These are phyloP conservation scores for Apium graveolens DNA, from an alignment of 129 eudicot species.

Conservation along the genomic window DNA sequence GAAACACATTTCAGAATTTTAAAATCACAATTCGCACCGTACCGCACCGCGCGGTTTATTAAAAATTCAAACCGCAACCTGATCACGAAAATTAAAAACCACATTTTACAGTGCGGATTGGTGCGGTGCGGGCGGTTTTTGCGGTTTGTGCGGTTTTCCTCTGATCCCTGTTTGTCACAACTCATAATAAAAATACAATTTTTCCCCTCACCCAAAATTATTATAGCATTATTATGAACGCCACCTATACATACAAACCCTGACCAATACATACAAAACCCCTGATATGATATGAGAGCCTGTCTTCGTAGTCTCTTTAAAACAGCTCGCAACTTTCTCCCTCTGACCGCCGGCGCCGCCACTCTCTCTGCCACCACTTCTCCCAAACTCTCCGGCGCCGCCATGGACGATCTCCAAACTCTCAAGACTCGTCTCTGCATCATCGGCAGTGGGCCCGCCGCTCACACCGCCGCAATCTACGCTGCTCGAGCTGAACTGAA, in stretches of 20 bases:
- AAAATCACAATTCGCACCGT: no score
- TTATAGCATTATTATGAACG: neutral
- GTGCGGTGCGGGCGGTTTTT: no score
- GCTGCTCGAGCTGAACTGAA: slow-evolving; percentile 90
- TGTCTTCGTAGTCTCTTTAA: neutral
- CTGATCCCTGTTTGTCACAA: no score
- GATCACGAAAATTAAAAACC: no score
- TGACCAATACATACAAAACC: neutral
- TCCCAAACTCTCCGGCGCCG: slow-evolving; percentile 24
- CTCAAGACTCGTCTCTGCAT: slow-evolving; percentile 74
- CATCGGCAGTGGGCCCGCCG: slow-evolving; percentile 96
- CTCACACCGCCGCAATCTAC: slow-evolving; percentile 98
- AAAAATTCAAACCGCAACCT: no score
- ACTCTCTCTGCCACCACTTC: slow-evolving; percentile 8
- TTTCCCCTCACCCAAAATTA: neutral
- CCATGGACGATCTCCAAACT: slow-evolving; percentile 34
- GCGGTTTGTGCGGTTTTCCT: no score
- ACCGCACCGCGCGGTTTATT: no score
- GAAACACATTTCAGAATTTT: no score
- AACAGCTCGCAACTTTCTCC: slow-evolving; percentile 3
- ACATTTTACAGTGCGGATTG: no score
- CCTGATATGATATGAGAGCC: neutral
- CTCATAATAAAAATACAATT: neutral
- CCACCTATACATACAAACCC: neutral
- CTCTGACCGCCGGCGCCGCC: slow-evolving; percentile 15